Evolutionary conservation across 2,329 filamentous ascomycete species (phyloP), one percentile per base, ranked within the genome.

Genomic region (Pyricularia pennisetigena): DNA sequence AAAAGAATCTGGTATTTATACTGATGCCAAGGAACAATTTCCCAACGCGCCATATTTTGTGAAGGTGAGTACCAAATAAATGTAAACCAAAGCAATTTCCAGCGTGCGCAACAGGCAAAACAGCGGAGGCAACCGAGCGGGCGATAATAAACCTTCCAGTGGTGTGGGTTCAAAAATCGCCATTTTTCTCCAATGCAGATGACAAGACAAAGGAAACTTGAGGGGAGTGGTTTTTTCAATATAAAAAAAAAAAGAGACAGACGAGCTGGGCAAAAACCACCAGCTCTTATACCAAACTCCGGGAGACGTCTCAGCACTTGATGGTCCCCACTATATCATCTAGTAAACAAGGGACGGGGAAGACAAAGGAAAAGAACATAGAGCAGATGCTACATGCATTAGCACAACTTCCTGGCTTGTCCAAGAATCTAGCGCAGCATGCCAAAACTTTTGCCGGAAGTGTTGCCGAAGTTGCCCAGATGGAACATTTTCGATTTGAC

Each of bases 271-370:
- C 2, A 49, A 16, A 24, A 54, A n/a, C 41, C 41, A 54, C 41
- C 41, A 54, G 41, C 41, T 54, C 57, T 16, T 61, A 61, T 61
- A 54, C 57, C 57, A 24, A 75, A 77, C 74, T 73, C 77, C 73
- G 68, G 78, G 82, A 83, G 82, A 83, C 81, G 73, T 77, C 78
- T 85, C 83, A 86, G 83, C 83, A 80, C 83, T 86, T 86, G 83
- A 85, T 81, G 73, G 78, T 80, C 81, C 78, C 78, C 76, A 72
- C 67, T 66, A 61, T 74, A 75, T 74, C 73, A 70, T 73, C 54
- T 63, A 68, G 68, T 64, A 49, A 32, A 59, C 28, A 64, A 68
- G 57, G 65, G 26, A 65, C 35, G 12, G 29, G 32, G 14, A 64
- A 69, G 65, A 67, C 24, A 62, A 64, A 66, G 29, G 26, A 62